Percentiles rank a stretch among this genome's conserved stretches.
phyloP scores from a whole-genome alignment of 345 rosid species.

The Pelargonium nanum region DNA sequence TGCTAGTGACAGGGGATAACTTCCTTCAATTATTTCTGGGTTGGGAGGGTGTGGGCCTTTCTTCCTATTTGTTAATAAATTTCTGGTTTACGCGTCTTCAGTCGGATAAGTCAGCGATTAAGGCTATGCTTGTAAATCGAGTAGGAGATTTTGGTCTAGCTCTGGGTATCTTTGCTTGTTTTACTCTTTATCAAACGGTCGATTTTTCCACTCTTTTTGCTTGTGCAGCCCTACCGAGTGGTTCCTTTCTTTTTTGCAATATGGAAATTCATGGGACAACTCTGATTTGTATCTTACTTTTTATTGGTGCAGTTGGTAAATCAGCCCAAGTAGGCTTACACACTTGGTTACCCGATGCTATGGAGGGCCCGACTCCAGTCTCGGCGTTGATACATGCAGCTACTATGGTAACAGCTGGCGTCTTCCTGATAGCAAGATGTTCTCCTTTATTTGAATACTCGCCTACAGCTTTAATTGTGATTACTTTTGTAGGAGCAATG shows the following conservation, averaged over 20 bases:
- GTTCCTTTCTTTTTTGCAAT: too few relatives aligned
- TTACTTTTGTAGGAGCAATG: too few relatives aligned
- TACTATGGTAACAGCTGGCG: slow-evolving; percentile 3
- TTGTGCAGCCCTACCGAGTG: too few relatives aligned
- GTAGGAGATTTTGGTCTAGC: slow-evolving; percentile 4
- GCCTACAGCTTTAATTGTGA: too few relatives aligned
- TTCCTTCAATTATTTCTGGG: slow-evolving; percentile 8
- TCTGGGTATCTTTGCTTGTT: too few relatives aligned
- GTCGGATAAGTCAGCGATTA: background rate
- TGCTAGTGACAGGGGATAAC: slow-evolving; percentile 8
- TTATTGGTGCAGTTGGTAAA: background rate
- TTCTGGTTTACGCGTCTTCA: slow-evolving; percentile 8
- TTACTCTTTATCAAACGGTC: too few relatives aligned
- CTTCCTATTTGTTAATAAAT: slow-evolving; percentile 15
- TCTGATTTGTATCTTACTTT: too few relatives aligned
- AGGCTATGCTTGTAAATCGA: slow-evolving; percentile 3
- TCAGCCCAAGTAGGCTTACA: too few relatives aligned
- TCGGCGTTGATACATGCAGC: slow-evolving; percentile 6
- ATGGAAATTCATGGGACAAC: too few relatives aligned
- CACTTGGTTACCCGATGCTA: slow-evolving; percentile 1
- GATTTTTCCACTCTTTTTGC: too few relatives aligned
- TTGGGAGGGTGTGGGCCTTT: slow-evolving; percentile 9
- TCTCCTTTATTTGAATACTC: too few relatives aligned
- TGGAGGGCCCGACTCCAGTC: slow-evolving; percentile 9
- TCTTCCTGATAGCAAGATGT: too few relatives aligned